These are phyloP conservation scores for Teunomyces kruisii DNA, from an alignment of 805 yeast species.

Conservation along the genomic window DNA sequence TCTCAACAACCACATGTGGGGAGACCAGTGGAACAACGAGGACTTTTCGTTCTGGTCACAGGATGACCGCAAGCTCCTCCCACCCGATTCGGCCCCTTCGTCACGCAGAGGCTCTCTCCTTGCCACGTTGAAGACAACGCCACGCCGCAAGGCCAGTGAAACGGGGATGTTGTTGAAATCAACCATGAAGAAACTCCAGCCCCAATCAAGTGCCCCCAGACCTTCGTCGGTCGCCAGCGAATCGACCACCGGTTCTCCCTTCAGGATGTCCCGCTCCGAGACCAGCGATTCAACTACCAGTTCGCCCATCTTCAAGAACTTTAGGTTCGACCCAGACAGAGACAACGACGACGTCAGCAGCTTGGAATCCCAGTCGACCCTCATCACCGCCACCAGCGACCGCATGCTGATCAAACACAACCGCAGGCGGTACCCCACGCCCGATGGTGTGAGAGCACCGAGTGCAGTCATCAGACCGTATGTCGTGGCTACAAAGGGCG, in stretches of 20 bases:
- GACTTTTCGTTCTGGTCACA: slow-evolving; percentile 86
- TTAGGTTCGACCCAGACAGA: not conserved
- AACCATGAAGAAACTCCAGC: slow-evolving; percentile 7
- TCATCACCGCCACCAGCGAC: slow-evolving; percentile 22
- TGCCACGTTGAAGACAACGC: too few species aligned
- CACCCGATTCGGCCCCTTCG: slow-evolving; percentile 3
- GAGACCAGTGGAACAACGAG: slow-evolving; percentile 92
- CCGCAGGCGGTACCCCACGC: slow-evolving; percentile 38
- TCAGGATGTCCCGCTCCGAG: not conserved
- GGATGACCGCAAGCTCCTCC: slow-evolving; percentile 48
- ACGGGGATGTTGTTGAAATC: not conserved
- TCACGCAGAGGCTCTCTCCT: slow-evolving; percentile 10
- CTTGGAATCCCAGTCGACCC: slow-evolving; percentile 21
- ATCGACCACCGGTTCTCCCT: too few species aligned
- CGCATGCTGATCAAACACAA: slow-evolving; percentile 25
- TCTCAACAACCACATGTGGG: slow-evolving; percentile 75
- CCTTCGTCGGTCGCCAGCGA: not conserved
- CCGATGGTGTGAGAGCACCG: slow-evolving; percentile 71
- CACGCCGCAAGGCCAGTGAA: not conserved
- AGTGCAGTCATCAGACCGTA: slow-evolving; percentile 79
- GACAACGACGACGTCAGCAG: slow-evolving; percentile 11
- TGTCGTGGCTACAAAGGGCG: slow-evolving; percentile 64
- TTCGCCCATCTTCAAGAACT: not conserved
- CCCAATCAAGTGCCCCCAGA: not conserved
- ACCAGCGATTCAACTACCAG: not conserved